Evolutionary conservation across 352 stramenopile species (phyloP).

Genomic region (Pythium biforme): DNA sequence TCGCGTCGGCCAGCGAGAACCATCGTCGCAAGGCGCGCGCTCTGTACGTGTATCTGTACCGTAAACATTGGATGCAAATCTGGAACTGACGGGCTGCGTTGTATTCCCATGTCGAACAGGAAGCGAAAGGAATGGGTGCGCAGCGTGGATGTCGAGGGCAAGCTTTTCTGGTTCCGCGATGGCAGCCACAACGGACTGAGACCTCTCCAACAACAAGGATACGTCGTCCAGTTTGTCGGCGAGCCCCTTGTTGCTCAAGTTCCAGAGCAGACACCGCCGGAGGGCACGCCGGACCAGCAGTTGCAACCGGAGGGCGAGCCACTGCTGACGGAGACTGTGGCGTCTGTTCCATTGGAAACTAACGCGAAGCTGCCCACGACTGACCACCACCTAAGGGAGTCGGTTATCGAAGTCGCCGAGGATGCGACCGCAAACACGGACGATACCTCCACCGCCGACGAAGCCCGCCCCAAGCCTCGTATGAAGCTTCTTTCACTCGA

Average conservation of each 20-base stretch:
- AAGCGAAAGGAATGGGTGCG: slow-evolving; percentile 29
- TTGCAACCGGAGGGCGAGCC: not conserved
- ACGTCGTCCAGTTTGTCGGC: slow-evolving; percentile 13
- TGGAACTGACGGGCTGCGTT: not conserved
- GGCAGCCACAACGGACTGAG: not conserved
- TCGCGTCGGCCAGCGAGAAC: slow-evolving; percentile 13
- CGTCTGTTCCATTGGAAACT: too few species aligned
- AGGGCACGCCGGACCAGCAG: not conserved
- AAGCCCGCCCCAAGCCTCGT: not conserved
- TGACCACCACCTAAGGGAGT: not conserved
- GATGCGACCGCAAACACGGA: not conserved
- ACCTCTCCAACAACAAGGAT: not conserved
- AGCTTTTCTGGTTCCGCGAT: slow-evolving; percentile 24
- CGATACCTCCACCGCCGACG: not conserved
- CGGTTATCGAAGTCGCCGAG: not conserved
- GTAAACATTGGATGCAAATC: not conserved
- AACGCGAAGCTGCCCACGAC: not conserved
- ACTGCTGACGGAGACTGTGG: too few species aligned
- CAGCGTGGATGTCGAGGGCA: slow-evolving; percentile 25
- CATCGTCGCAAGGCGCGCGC: slow-evolving; percentile 13
- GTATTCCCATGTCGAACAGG: not conserved
- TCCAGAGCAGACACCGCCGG: not conserved
- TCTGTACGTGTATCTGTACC: slow-evolving; percentile 3
- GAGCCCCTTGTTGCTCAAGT: not conserved
- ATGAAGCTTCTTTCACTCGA: not conserved